phyloP scores from a whole-genome alignment of 2,329 filamentous ascomycete species.

The Apiospora saccharicola region DNA sequence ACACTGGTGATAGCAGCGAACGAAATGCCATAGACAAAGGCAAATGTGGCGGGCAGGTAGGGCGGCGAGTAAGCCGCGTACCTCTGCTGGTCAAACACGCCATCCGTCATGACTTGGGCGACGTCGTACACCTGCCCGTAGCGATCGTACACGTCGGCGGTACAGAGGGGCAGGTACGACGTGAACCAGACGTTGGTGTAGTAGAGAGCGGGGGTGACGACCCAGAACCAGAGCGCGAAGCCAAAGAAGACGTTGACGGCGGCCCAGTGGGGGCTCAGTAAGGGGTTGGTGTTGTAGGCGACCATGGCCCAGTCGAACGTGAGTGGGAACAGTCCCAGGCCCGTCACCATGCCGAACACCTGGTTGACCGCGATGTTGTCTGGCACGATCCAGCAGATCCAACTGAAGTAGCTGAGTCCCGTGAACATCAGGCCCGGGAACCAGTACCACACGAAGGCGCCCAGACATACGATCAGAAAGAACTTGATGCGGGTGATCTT shows the following conservation, averaged over 20 bases:
- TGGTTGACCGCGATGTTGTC: slow-evolving; percentile 56
- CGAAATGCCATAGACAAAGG: slow-evolving; percentile 56
- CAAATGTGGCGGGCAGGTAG: slow-evolving; percentile 57
- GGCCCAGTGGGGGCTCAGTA: slow-evolving; percentile 52
- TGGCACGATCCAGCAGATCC: slow-evolving; percentile 56
- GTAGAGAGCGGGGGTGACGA: slow-evolving; percentile 53
- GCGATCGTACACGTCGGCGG: slow-evolving; percentile 64
- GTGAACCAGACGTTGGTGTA: slow-evolving; percentile 59
- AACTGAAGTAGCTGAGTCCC: slow-evolving; percentile 55
- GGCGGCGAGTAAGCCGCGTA: slow-evolving; percentile 63
- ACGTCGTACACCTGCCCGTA: slow-evolving; percentile 60
- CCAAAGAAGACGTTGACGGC: slow-evolving; percentile 54
- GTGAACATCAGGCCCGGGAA: slow-evolving; percentile 59
- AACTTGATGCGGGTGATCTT: slow-evolving; percentile 53
- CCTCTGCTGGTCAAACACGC: slow-evolving; percentile 57
- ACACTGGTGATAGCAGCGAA: slow-evolving; percentile 59
- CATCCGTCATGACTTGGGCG: slow-evolving; percentile 55
- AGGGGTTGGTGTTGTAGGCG: slow-evolving; percentile 50
- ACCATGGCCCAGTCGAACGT: slow-evolving; percentile 53
- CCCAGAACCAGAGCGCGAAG: slow-evolving; percentile 54
- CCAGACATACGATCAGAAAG: slow-evolving; percentile 50
- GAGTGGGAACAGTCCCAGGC: slow-evolving; percentile 51
- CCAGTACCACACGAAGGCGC: slow-evolving; percentile 61
- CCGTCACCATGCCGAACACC: slow-evolving; percentile 54
- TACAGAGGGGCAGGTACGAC: slow-evolving; percentile 62